These are phyloP conservation scores for Pythium phragmiticola DNA, from an alignment of 352 stramenopile genomes.

Conservation along the genomic window DNA sequence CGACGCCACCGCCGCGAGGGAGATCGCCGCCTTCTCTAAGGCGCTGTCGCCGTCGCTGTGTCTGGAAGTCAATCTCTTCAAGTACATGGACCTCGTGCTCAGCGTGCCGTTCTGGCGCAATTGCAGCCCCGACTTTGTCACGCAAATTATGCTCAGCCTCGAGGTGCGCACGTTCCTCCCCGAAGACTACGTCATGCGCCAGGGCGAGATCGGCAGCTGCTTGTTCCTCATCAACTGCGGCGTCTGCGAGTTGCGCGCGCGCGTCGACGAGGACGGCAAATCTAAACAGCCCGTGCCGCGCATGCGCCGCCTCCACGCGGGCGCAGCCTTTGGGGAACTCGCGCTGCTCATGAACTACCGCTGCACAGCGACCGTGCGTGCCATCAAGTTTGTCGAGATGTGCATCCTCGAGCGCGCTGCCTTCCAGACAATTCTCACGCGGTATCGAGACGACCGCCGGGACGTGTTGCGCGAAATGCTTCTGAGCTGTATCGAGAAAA, in stretches of 20 bases:
- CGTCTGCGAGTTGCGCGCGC: constrained; percentile 26
- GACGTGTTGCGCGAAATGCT: constrained; percentile 24
- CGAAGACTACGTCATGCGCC: constrained; percentile 40
- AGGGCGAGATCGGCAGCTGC: constrained; percentile 34
- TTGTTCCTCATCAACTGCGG: constrained; percentile 42
- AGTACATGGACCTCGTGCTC: constrained; percentile 34
- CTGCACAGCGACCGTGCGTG: constrained; percentile 29
- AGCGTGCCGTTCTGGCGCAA: constrained; percentile 32
- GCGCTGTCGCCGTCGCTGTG: constrained; percentile 33
- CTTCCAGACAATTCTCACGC: constrained; percentile 27
- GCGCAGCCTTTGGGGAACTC: constrained; percentile 38
- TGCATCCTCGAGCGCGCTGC: constrained; percentile 16
- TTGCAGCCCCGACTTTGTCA: constrained; percentile 33
- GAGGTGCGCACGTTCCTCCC: constrained; percentile 32
- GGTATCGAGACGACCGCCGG: constrained; percentile 26
- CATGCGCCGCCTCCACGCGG: constrained; percentile 26
- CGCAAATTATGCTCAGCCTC: constrained; percentile 32
- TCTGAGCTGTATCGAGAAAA: constrained; percentile 22
- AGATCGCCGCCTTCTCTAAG: constrained; percentile 21
- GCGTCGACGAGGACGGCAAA: constrained; percentile 1
- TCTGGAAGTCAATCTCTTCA: constrained; percentile 37
- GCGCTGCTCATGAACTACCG: constrained; percentile 37
- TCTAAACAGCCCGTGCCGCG: constrained; percentile 11
- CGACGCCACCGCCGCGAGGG: constrained; percentile 29
- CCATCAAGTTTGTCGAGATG: constrained; percentile 30